Conservation (phyloP, 2,329 filamentous ascomycete genomes). For the Juglanconis sp. region DNA sequence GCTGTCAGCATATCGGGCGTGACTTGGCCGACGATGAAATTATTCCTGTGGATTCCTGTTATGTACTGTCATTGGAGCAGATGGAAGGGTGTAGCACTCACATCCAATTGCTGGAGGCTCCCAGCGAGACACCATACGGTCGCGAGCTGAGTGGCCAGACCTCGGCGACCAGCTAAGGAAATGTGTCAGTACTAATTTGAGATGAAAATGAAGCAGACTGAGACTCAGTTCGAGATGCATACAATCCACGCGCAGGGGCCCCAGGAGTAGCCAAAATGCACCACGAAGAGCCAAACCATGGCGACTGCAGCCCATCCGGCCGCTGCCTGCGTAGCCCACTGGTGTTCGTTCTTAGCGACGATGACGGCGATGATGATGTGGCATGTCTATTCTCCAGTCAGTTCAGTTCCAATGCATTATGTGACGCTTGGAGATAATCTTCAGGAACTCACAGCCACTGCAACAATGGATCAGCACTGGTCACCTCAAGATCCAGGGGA, state of each 20-base stretch:
- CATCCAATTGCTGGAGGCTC: conserved; percentile 65
- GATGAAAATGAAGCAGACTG: not conserved
- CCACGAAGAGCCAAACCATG: conserved; percentile 73
- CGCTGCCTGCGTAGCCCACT: conserved; percentile 53
- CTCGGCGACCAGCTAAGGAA: conserved; percentile 56
- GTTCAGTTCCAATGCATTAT: not conserved
- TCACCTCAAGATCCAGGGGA: not conserved
- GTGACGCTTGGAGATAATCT: too few relatives aligned
- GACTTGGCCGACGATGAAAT: conserved; percentile 65
- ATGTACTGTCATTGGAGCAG: not conserved
- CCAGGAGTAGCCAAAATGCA: conserved; percentile 75
- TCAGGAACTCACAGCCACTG: conserved; percentile 2
- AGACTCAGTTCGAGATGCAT: not conserved
- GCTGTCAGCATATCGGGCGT: conserved; percentile 64
- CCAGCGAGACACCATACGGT: conserved; percentile 68
- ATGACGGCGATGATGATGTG: conserved; percentile 72
- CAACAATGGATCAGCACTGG: not conserved
- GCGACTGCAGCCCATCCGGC: conserved; percentile 67
- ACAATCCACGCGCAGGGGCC: conserved; percentile 69
- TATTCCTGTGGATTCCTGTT: conserved; percentile 33
- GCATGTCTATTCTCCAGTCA: conserved; percentile 46
- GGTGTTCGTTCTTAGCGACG: conserved; percentile 58
- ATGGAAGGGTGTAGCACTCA: conserved; percentile 28
- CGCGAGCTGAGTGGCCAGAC: conserved; percentile 70
- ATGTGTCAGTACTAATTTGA: not conserved